Percentiles rank a stretch among this genome's conserved stretches.
Evolutionary conservation across 768 basidiomycete species (phyloP).

Genomic region (Mycena pura): DNA sequence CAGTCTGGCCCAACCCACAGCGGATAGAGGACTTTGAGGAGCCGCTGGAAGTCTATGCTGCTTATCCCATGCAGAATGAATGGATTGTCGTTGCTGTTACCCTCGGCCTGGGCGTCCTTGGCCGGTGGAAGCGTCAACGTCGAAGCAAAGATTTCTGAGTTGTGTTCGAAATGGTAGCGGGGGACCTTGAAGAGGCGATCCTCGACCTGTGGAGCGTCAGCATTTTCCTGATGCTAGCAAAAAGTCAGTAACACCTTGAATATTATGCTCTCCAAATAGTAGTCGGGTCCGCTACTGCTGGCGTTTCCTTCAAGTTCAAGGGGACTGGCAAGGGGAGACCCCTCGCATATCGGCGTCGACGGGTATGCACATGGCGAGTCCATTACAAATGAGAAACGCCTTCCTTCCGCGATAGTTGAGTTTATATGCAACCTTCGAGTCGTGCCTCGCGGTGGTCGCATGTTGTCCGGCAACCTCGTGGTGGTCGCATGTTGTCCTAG

Average conservation of each 20-base stretch:
- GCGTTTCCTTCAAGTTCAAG: no score
- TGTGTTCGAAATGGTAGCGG: conserved; percentile 27
- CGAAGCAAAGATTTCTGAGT: conserved; percentile 30
- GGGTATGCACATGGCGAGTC: no score
- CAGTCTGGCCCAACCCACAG: conserved; percentile 16
- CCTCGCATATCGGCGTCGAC: no score
- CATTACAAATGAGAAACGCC: no score
- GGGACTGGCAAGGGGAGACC: no score
- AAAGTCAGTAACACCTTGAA: conserved; percentile 8
- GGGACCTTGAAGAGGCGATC: conserved; percentile 36
- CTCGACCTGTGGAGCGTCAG: conserved; percentile 31
- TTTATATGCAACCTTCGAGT: no score
- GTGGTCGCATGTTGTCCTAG: no score
- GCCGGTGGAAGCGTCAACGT: conserved; percentile 28
- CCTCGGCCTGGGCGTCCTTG: conserved; percentile 28
- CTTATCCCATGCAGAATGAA: conserved; percentile 30
- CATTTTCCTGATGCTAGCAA: not conserved
- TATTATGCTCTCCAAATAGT: conserved; percentile 17
- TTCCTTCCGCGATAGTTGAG: no score
- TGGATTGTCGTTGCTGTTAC: conserved; percentile 31
- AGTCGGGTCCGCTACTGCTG: not conserved
- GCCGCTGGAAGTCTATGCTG: conserved; percentile 29
- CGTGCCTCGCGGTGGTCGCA: no score
- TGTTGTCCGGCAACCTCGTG: no score
- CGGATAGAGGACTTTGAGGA: conserved; percentile 33